Percentiles rank a stretch among this genome's conserved stretches.
Conservation (phyloP, 176 grass and related monocot genomes). For the Carex kokanica region DNA sequence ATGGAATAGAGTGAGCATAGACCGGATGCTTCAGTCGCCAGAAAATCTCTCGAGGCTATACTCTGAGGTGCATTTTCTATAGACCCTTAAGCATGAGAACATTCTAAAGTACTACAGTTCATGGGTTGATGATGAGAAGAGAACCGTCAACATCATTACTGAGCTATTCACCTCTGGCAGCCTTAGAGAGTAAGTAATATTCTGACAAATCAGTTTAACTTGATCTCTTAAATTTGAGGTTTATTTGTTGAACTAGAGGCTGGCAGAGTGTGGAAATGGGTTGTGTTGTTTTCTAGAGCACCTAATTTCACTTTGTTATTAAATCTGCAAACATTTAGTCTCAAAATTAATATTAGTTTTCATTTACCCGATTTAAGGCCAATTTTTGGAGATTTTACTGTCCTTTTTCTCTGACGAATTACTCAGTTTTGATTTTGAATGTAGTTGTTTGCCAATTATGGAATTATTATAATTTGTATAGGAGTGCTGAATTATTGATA, state of each 20-base stretch:
- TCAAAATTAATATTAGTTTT: neutral
- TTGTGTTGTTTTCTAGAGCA: neutral
- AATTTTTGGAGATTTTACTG: neutral
- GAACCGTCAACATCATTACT: constrained; percentile 88
- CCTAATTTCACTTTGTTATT: neutral
- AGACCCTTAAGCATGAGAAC: constrained; percentile 82
- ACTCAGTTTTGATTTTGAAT: neutral
- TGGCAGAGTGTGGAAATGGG: neutral
- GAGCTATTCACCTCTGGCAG: constrained; percentile 90
- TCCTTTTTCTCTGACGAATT: neutral
- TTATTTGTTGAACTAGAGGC: neutral
- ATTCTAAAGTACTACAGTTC: constrained; percentile 83
- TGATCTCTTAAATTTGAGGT: neutral
- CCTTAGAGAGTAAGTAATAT: constrained; percentile 66
- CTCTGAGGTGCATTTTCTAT: constrained; percentile 86
- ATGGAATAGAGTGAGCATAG: constrained; percentile 84
- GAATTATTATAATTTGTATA: neutral
- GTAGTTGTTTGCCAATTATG: neutral
- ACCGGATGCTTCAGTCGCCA: constrained; percentile 68
- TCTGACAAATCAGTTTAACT: neutral
- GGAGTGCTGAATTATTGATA: neutral
- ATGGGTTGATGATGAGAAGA: constrained; percentile 80
- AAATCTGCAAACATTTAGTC: neutral
- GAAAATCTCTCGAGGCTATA: constrained; percentile 74
- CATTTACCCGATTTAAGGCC: neutral